These are phyloP conservation scores for Microbotryum saponariae DNA, from an alignment of 1,284 basidiomycete genomes.

Conservation along the genomic window DNA sequence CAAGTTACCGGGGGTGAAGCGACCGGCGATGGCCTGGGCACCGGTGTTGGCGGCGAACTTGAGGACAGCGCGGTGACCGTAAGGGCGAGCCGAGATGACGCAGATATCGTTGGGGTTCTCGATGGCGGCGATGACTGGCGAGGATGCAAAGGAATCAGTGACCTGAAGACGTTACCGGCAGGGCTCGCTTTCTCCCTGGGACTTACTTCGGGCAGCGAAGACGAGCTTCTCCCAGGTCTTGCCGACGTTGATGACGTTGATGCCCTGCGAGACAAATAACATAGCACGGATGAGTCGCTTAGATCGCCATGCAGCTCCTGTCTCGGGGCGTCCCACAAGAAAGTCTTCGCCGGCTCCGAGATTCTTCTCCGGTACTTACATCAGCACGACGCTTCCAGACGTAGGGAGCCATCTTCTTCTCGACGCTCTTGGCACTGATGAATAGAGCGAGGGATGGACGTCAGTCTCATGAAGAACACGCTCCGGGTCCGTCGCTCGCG, in stretches of 20 bases:
- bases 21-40: slow-evolving; percentile 95
- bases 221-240: slow-evolving; percentile 99
- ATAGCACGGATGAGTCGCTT: slow-evolving; percentile 37
- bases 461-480: not conserved
- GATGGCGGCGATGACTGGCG: slow-evolving; percentile 47
- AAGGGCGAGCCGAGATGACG: slow-evolving; percentile 95
- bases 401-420: slow-evolving; percentile 97
- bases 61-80: slow-evolving; percentile 98
- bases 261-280: slow-evolving; percentile 50
- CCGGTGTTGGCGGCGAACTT: slow-evolving; percentile 98
- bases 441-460: not conserved
- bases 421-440: slow-evolving; percentile 83
- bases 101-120: slow-evolving; percentile 98
- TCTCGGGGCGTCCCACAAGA: too few species aligned
- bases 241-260: slow-evolving; percentile 95
- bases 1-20: slow-evolving; percentile 91
- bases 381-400: slow-evolving; percentile 95
- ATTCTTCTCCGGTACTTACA: slow-evolving; percentile 44
- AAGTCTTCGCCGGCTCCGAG: too few species aligned
- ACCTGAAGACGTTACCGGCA: slow-evolving; percentile 2
- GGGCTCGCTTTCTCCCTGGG: slow-evolving; percentile 62
- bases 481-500: not conserved
- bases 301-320: not conserved
- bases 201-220: slow-evolving; percentile 64
- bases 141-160: not conserved